These are phyloP conservation scores for Stipa capillata DNA, from an alignment of 176 grass and related monocot genomes.

Conservation along the genomic window DNA sequence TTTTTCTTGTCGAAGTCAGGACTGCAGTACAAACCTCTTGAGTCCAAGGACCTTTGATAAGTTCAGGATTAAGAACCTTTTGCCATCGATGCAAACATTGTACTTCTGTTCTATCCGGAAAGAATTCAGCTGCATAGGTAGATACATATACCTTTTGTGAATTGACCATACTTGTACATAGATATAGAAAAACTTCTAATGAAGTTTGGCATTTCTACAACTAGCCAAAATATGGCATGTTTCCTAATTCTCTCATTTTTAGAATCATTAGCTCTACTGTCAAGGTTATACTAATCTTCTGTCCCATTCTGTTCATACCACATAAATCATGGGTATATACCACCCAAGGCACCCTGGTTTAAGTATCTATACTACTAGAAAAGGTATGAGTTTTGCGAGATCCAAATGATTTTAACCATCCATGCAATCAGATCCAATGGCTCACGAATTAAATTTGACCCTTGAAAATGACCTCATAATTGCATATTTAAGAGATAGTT, in stretches of 20 bases:
- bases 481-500: no score
- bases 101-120: slow-evolving; percentile 90
- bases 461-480: no score
- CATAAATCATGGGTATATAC: no score
- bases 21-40: slow-evolving; percentile 57
- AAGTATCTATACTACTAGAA: no score
- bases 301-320: neutral
- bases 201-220: neutral
- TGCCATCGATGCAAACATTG: slow-evolving; percentile 99
- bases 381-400: no score
- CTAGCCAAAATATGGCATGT: neutral
- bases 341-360: no score
- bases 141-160: slow-evolving; percentile 11
- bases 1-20: slow-evolving; percentile 7
- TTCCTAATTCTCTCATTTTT: neutral
- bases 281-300: neutral
- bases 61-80: slow-evolving; percentile 97
- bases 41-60: slow-evolving; percentile 98
- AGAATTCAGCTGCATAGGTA: slow-evolving; percentile 65
- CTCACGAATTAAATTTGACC: no score
- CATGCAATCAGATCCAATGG: no score
- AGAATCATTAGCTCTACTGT: neutral
- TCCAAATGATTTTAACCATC: no score
- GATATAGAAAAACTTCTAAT: neutral
- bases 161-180: neutral